These are phyloP conservation scores for Halenospora varia DNA, from an alignment of 495 filamentous ascomycete genomes.

Conservation along the genomic window DNA sequence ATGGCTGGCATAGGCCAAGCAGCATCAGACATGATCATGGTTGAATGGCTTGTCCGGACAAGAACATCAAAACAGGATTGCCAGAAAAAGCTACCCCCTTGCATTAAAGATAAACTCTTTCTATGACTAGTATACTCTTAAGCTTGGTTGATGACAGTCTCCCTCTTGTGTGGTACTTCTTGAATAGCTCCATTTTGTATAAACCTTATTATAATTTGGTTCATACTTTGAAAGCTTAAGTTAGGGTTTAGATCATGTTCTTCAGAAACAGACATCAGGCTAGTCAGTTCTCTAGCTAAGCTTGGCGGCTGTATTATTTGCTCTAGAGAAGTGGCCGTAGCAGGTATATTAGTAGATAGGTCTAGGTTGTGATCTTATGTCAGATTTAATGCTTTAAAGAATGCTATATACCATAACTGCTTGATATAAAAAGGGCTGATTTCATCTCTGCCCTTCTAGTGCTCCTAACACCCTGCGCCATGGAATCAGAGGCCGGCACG, in stretches of 20 bases:
- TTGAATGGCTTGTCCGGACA: not conserved
- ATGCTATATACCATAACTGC: conserved; percentile 10
- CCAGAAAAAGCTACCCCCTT: conserved; percentile 9
- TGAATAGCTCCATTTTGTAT: conserved; percentile 6
- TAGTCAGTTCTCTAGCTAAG: not conserved
- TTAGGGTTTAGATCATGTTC: not conserved
- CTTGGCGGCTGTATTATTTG: not conserved
- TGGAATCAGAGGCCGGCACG: no score
- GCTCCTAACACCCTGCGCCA: no score
- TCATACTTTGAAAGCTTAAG: not conserved
- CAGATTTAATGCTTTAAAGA: conserved; percentile 11
- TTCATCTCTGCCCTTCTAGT: conserved; percentile 8
- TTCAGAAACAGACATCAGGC: not conserved
- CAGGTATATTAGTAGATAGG: not conserved
- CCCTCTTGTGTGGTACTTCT: conserved; percentile 9
- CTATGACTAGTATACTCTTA: conserved; percentile 9
- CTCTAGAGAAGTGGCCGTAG: not conserved
- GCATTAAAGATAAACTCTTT: conserved; percentile 1
- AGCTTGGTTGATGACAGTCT: conserved; percentile 9
- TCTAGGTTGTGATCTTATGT: not conserved
- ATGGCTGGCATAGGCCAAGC: not conserved
- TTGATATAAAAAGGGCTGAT: conserved; percentile 21
- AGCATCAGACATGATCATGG: conserved; percentile 2
- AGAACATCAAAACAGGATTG: conserved; percentile 14
- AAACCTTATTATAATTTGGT: conserved; percentile 11